Evolutionary conservation across 2,329 filamentous ascomycete species (phyloP), one percentile per base, ranked within the genome.

Genomic region (Fusarium virguliforme): DNA sequence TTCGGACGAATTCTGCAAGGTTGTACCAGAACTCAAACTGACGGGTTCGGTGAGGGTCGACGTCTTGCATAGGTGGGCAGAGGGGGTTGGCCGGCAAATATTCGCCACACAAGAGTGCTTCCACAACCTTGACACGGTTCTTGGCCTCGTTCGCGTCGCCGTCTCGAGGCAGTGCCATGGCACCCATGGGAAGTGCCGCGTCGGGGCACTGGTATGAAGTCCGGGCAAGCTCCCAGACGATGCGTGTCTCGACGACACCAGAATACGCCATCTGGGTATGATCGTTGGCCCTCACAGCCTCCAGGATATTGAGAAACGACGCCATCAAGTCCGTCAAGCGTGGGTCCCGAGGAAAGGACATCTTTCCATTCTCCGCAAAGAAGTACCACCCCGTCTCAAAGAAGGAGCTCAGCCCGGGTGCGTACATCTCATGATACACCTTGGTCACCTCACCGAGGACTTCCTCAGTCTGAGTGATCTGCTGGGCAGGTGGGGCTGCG

Each of bases 381-480:
- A 84, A 88, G 82, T 94, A 98, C 95, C 95, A 98, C 30, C 86
- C 87, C 7, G 94, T 93, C 79, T 98, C 95, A 68, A 97, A 88
- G 68, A 96, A 91, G 55, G 88, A 87, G 79, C 93, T 91, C 51
- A 96, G 87, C 8, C 90, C 92, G 1, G 87, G 88, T 4, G 91
- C 92, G 79, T 96, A 97, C 70, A 94, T 90, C 71, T 91, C 91
- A 74, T 89, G 87, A 80, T 93, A 97, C 15, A 95, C 80, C 67
- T 88, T 88, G 70, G 89, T 90, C 64, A 94, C 89, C 77, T 94
- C 91, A 74, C 90, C 88, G 55, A 93, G 76, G 24, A 80, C 82
- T 35, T 85, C 84, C 64, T 87, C 80, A 78, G 84, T 80, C 75
- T 83, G 85, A 64, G 87, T 85, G 30, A 87, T 85, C 71, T 82